Conservation (phyloP, 2,329 filamentous ascomycete genomes). For the Colletotrichum plurivorum region DNA sequence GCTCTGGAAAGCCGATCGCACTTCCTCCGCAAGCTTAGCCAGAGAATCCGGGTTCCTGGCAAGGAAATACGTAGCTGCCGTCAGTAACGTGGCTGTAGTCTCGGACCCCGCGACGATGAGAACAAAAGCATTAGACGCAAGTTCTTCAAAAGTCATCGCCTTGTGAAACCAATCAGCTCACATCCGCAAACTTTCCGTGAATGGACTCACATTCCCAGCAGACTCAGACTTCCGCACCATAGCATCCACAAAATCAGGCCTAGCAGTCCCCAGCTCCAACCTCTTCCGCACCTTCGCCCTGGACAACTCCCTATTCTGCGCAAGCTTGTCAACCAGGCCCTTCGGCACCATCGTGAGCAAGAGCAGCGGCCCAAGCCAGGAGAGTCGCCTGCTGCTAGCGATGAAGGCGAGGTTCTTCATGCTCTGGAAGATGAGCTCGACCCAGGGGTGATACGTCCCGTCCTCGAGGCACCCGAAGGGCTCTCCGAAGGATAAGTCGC, state of each 20-base stretch:
- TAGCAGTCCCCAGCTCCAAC: slow-evolving; percentile 23
- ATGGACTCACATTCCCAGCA: background rate
- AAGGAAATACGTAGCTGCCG: slow-evolving; percentile 46
- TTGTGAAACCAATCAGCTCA: background rate
- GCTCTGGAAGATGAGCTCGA: slow-evolving; percentile 11
- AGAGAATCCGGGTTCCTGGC: slow-evolving; percentile 47
- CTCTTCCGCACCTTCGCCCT: slow-evolving; percentile 25
- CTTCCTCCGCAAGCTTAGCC: slow-evolving; percentile 52
- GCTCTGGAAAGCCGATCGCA: slow-evolving; percentile 50
- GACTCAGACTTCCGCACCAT: slow-evolving; percentile 31
- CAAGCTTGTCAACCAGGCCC: background rate
- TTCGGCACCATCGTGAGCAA: background rate
- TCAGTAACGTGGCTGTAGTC: slow-evolving; percentile 50
- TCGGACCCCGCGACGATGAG: slow-evolving; percentile 50
- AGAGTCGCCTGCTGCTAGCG: background rate
- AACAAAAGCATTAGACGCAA: slow-evolving; percentile 32
- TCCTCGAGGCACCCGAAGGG: slow-evolving; percentile 46
- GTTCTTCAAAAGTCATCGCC: slow-evolving; percentile 13
- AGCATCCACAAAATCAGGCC: slow-evolving; percentile 39
- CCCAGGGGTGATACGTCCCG: slow-evolving; percentile 13
- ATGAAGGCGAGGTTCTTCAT: slow-evolving; percentile 9
- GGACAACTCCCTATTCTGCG: background rate
- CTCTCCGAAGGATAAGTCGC: slow-evolving; percentile 48
- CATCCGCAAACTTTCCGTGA: background rate
- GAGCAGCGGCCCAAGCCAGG: background rate